phyloP scores from a whole-genome alignment of 2,329 filamentous ascomycete genomes.

The Monosporascus sp. region DNA sequence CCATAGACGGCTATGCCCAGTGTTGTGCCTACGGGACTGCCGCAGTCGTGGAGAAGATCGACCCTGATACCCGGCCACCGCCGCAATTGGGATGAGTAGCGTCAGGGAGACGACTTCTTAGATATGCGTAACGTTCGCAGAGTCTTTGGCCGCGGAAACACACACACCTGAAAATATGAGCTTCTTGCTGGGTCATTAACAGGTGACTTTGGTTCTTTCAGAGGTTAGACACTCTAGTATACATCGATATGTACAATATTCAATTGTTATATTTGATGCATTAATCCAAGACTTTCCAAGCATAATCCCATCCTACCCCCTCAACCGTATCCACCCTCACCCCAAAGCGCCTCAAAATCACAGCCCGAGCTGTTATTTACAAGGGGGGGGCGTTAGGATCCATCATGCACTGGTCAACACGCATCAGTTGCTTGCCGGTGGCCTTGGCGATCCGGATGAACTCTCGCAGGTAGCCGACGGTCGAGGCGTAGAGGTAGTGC shows the following conservation, averaged over 20 bases:
- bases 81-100: conserved; percentile 10
- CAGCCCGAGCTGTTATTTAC: neutral
- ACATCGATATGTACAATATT: no score
- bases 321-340: no score
- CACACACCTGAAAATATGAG: no score
- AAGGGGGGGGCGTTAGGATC: conserved; percentile 51
- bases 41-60: conserved; percentile 50
- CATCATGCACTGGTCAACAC: conserved; percentile 61
- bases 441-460: conserved; percentile 61
- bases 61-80: conserved; percentile 20
- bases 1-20: conserved; percentile 51
- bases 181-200: no score
- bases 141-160: no score
- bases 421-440: conserved; percentile 59
- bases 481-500: conserved; percentile 62
- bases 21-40: conserved; percentile 57
- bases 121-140: no score
- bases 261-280: no score
- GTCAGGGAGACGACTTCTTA: neutral
- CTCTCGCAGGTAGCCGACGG: conserved; percentile 57
- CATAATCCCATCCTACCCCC: no score
- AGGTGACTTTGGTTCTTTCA: no score
- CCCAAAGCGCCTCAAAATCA: no score
- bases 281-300: no score
- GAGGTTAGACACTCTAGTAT: no score